Conservation (phyloP, 768 basidiomycete genomes). For the Dentipellis sp. region DNA sequence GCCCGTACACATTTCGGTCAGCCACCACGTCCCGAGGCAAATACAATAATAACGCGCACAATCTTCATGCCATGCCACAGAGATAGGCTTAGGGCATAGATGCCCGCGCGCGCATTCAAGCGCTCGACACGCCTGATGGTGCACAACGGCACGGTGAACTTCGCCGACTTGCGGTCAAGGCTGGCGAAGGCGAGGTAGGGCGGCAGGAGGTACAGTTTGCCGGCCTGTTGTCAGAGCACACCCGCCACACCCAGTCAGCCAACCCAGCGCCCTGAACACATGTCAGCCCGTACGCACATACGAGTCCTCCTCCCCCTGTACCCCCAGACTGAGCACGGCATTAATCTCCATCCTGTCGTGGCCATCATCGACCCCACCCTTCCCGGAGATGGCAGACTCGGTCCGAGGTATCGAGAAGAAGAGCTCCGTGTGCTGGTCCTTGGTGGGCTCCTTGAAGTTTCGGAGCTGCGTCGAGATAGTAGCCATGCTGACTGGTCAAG, state of each 20-base stretch:
- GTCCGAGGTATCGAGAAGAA: conserved; percentile 77
- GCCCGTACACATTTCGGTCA: background rate
- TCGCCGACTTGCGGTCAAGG: conserved; percentile 84
- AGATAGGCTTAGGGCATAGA: conserved; percentile 91
- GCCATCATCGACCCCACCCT: conserved; percentile 25
- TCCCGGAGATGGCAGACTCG: conserved; percentile 15
- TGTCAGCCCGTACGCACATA: conserved; percentile 45
- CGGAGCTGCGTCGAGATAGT: conserved; percentile 83
- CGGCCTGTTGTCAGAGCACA: conserved; percentile 45
- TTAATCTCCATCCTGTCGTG: conserved; percentile 79
- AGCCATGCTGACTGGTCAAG: conserved; percentile 41
- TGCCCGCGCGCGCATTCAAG: conserved; percentile 86
- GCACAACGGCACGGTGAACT: conserved; percentile 85
- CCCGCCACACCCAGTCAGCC: background rate
- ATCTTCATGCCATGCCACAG: conserved; percentile 94
- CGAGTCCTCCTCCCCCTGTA: conserved; percentile 79
- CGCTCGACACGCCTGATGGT: conserved; percentile 91
- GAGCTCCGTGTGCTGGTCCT: conserved; percentile 73
- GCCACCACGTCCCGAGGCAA: background rate
- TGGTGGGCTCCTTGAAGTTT: conserved; percentile 87
- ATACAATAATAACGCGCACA: conserved; percentile 35
- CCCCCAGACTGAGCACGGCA: conserved; percentile 74
- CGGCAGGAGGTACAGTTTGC: conserved; percentile 80
- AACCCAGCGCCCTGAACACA: background rate
- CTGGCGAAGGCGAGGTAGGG: conserved; percentile 89